These are phyloP conservation scores for Glycine tomentella DNA, from an alignment of 306 rosid genomes.

Conservation along the genomic window DNA sequence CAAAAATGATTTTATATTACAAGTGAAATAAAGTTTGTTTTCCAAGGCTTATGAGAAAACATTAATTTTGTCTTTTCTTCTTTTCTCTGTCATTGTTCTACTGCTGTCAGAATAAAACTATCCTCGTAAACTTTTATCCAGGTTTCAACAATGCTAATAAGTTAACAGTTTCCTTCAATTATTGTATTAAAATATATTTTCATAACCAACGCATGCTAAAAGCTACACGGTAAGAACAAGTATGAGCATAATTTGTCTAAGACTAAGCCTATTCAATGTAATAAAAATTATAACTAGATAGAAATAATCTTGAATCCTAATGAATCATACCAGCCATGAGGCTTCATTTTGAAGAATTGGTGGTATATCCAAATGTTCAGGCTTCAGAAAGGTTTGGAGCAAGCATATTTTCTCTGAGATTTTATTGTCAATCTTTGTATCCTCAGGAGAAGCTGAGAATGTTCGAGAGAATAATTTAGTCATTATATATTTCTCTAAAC, in stretches of 20 bases:
- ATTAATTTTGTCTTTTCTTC: not conserved
- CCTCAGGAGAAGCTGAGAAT: slow-evolving; percentile 61
- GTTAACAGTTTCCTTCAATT: not conserved
- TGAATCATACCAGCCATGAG: slow-evolving; percentile 67
- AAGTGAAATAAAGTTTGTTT: slow-evolving; percentile 4
- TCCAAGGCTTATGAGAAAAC: not conserved
- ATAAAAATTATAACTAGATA: not conserved
- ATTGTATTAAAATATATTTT: not conserved
- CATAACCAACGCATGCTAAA: too few species aligned
- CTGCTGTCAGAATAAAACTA: not conserved
- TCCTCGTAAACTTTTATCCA: not conserved
- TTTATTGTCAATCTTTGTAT: slow-evolving; percentile 59
- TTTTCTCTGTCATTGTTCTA: not conserved
- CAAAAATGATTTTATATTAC: not conserved
- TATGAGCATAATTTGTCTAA: too few species aligned
- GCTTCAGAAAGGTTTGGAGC: slow-evolving; percentile 69
- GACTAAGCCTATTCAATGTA: slow-evolving; percentile 3
- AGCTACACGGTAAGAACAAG: too few species aligned
- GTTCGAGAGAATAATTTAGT: slow-evolving; percentile 74
- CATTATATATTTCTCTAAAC: slow-evolving; percentile 78
- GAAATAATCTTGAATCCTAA: not conserved
- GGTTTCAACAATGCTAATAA: not conserved
- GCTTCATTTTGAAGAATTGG: slow-evolving; percentile 60
- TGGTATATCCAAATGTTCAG: slow-evolving; percentile 70
- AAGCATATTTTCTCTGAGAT: slow-evolving; percentile 55